phyloP scores from a whole-genome alignment of 257 asterid genomes.

The Plantago ovata region DNA sequence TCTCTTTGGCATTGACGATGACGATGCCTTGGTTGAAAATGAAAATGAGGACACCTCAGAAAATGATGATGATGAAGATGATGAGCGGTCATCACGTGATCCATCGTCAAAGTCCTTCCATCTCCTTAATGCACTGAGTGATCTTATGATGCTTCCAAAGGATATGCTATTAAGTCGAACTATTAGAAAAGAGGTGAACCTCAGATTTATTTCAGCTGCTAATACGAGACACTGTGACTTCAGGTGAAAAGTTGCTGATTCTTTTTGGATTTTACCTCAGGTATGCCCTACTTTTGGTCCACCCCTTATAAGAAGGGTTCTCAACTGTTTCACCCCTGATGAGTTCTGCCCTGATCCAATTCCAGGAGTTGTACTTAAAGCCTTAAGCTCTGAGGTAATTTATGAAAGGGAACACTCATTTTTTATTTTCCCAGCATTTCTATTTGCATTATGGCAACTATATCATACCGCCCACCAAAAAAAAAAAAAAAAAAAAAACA shows the following conservation, averaged over 20 bases:
- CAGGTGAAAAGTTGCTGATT: constrained; percentile 1
- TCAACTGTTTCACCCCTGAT: constrained; percentile 58
- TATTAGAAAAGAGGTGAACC: constrained; percentile 66
- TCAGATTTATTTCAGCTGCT: constrained; percentile 6
- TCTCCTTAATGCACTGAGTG: constrained; percentile 80
- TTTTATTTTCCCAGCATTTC: background rate
- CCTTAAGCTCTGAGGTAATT: constrained; percentile 73
- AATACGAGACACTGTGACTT: background rate
- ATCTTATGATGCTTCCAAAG: constrained; percentile 96
- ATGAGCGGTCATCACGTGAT: constrained; percentile 31
- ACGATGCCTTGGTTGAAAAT: constrained; percentile 35
- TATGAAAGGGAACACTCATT: constrained; percentile 13
- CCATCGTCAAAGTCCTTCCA: constrained; percentile 49
- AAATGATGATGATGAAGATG: constrained; percentile 28
- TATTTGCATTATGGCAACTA: background rate
- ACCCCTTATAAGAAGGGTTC: constrained; percentile 58
- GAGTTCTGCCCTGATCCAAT: constrained; percentile 78
- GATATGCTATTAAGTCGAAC: constrained; percentile 66
- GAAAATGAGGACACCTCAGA: constrained; percentile 30
- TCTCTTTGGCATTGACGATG: constrained; percentile 62
- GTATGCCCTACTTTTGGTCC: constrained; percentile 74
- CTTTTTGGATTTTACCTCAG: constrained; percentile 29
- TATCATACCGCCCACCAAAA: too few relatives aligned
- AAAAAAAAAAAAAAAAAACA: too few relatives aligned
- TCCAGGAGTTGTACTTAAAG: constrained; percentile 61